phyloP scores from a whole-genome alignment of 331 rosid species.

The Arachis monticola region DNA sequence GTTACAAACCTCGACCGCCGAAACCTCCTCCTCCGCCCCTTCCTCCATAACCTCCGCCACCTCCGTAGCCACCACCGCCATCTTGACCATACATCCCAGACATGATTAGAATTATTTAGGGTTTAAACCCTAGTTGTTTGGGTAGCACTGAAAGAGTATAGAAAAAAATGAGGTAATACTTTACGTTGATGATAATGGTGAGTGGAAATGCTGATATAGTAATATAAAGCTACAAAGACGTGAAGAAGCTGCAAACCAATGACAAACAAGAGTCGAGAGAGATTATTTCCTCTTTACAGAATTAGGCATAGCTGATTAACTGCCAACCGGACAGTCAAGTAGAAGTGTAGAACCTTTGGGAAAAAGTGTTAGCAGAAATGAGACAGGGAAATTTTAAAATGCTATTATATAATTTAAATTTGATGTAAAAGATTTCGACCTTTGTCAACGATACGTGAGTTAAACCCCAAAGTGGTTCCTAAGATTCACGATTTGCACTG shows the following conservation, averaged over 20 bases:
- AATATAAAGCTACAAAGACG: background rate
- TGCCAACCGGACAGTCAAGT: no score
- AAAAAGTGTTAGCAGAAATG: no score
- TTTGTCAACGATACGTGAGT: no score
- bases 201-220: background rate
- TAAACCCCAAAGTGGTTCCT: no score
- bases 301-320: no score
- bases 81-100: conserved; percentile 93
- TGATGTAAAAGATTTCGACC: no score
- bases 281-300: no score
- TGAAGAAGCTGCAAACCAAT: background rate
- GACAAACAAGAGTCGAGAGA: background rate
- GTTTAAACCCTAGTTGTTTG: conserved; percentile 31
- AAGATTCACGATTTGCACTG: no score
- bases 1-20: conserved; percentile 60
- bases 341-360: no score
- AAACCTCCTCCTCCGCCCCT: conserved; percentile 40
- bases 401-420: no score
- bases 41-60: conserved; percentile 34
- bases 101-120: conserved; percentile 70
- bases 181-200: background rate
- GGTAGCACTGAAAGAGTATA: background rate
- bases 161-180: background rate
- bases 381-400: no score
- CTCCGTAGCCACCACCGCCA: conserved; percentile 47